These are phyloP conservation scores for Ophiobolus disseminans DNA, from an alignment of 2,329 filamentous ascomycete genomes.

Conservation along the genomic window DNA sequence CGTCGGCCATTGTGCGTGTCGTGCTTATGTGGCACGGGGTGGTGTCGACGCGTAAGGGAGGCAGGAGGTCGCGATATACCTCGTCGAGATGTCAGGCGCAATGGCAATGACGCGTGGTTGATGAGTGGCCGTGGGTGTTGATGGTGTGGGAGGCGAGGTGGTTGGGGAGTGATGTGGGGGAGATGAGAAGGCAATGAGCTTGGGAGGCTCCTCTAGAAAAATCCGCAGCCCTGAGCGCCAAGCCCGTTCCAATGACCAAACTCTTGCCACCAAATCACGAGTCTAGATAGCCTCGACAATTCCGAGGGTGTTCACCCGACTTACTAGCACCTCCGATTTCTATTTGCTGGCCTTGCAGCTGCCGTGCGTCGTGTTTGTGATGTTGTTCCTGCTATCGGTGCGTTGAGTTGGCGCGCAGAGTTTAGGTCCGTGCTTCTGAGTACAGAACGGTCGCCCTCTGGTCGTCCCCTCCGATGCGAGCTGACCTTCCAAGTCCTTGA, in stretches of 20 bases:
- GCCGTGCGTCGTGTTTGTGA: slow-evolving; percentile 23
- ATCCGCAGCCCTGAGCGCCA: too few species aligned
- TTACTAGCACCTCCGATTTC: slow-evolving; percentile 13
- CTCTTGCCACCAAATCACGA: too few species aligned
- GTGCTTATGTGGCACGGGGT: slow-evolving; percentile 43
- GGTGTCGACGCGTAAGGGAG: slow-evolving; percentile 45
- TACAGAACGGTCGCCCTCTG: slow-evolving; percentile 22
- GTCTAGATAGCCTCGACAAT: too few species aligned
- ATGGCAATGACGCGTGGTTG: slow-evolving; percentile 37
- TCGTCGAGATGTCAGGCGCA: slow-evolving; percentile 31
- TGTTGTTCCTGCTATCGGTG: slow-evolving; percentile 32
- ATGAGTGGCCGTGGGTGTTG: slow-evolving; percentile 39
- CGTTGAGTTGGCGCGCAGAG: too few species aligned
- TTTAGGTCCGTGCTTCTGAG: slow-evolving; percentile 30
- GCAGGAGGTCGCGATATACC: slow-evolving; percentile 39
- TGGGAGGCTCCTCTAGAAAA: slow-evolving; percentile 25
- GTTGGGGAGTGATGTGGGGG: slow-evolving; percentile 38
- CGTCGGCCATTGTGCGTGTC: slow-evolving; percentile 47
- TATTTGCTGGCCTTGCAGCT: slow-evolving; percentile 30
- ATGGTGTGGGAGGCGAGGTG: slow-evolving; percentile 46
- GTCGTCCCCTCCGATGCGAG: not conserved
- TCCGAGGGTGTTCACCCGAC: slow-evolving; percentile 27
- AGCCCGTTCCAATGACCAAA: too few species aligned
- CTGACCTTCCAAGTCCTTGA: too few species aligned
- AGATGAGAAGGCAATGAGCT: slow-evolving; percentile 35